phyloP scores from a whole-genome alignment of 2,329 filamentous ascomycete genomes.

The Scytalidium lignicola region DNA sequence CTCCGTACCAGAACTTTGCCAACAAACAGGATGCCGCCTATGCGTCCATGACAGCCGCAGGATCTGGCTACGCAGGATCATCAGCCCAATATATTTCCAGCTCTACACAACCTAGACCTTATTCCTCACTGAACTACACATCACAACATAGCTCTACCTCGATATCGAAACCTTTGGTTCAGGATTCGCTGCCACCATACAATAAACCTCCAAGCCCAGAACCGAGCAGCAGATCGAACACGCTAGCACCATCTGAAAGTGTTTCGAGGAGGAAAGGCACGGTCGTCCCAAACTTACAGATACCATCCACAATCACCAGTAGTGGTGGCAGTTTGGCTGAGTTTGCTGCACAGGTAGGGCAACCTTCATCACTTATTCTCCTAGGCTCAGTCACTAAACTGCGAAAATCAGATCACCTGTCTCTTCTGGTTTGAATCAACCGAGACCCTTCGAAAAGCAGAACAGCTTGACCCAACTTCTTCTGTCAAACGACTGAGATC shows the following conservation, averaged over 20 bases:
- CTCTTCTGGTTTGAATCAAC: conserved; percentile 96
- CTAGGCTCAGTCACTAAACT: conserved; percentile 13
- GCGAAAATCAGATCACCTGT: conserved; percentile 75
- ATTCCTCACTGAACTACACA: conserved; percentile 10
- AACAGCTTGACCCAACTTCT: conserved; percentile 38
- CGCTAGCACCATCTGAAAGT: conserved; percentile 12
- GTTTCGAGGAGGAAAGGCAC: conserved; percentile 14
- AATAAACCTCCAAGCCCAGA: conserved; percentile 16
- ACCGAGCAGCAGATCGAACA: conserved; percentile 11
- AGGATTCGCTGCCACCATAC: conserved; percentile 7
- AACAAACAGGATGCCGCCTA: conserved; percentile 32
- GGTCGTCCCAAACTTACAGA: conserved; percentile 45
- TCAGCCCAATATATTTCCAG: conserved; percentile 5
- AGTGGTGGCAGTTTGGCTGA: conserved; percentile 73
- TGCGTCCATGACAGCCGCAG: conserved; percentile 8
- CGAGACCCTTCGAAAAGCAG: conserved; percentile 69
- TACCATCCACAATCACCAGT: conserved; percentile 70
- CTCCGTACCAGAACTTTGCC: conserved; percentile 42
- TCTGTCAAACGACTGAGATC: conserved; percentile 53
- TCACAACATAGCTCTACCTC: not conserved
- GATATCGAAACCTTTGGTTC: conserved; percentile 23
- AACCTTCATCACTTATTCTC: not conserved
- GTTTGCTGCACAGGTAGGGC: conserved; percentile 72
- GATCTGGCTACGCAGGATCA: conserved; percentile 8
- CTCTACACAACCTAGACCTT: conserved; percentile 8